A percentile compares a stretch with the other conserved stretches of the same genome.
phyloP scores from a whole-genome alignment of 768 basidiomycete genomes.

The Pisolithus marmoratus region DNA sequence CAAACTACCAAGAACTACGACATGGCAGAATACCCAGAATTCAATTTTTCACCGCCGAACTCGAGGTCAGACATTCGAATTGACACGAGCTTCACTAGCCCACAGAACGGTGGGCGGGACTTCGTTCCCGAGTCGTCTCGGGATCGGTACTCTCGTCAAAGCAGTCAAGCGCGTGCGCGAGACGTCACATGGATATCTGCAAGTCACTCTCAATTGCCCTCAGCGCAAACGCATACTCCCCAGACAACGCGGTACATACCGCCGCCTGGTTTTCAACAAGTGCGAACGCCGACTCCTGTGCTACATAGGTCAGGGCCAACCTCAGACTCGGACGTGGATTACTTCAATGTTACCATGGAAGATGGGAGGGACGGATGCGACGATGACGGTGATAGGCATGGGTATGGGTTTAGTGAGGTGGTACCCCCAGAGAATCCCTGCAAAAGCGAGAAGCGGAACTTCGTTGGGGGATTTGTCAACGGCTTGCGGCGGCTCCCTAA shows the following conservation, averaged over 20 bases:
- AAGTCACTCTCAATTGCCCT: conserved; percentile 21
- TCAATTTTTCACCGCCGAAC: conserved; percentile 2
- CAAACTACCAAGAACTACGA: background rate
- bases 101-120: conserved; percentile 23
- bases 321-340: conserved; percentile 27
- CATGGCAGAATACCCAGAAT: conserved; percentile 24
- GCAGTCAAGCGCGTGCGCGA: conserved; percentile 20
- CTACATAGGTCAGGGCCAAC: conserved; percentile 25
- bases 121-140: conserved; percentile 20
- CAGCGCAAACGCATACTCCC: conserved; percentile 23
- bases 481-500: conserved; percentile 27
- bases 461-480: conserved; percentile 27
- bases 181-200: conserved; percentile 30
- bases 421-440: conserved; percentile 14
- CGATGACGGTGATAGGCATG: conserved; percentile 12
- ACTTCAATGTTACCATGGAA: conserved; percentile 31
- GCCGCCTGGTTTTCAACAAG: conserved; percentile 13
- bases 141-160: conserved; percentile 26
- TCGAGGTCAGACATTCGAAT: conserved; percentile 19
- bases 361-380: conserved; percentile 16
- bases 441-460: conserved; percentile 27
- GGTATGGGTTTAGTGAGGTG: conserved; percentile 20
- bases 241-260: conserved; percentile 21
- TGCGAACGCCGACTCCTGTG: conserved; percentile 23
- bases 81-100: conserved; percentile 25